Evolutionary conservation across 106 monocot genomes (phyloP).

Genomic region (Agapanthus africanus): DNA sequence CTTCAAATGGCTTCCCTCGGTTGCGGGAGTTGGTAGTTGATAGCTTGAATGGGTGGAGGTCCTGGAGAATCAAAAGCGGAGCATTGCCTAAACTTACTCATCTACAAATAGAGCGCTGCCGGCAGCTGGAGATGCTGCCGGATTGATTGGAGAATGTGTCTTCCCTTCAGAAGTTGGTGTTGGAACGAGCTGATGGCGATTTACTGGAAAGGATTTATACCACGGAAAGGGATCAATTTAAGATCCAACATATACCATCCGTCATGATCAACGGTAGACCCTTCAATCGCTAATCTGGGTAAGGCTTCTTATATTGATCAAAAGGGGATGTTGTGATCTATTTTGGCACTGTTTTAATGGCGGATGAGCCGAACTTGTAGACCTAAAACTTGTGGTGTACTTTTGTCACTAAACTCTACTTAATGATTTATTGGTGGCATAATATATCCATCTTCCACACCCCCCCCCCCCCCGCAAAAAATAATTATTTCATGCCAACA

Average conservation of each 20-base stretch:
- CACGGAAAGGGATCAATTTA: neutral
- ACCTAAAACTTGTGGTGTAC: no score
- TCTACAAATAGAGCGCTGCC: neutral
- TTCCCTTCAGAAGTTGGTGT: conserved; percentile 8
- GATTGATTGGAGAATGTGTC: neutral
- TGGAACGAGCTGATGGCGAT: neutral
- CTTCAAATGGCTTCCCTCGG: neutral
- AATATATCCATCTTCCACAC: no score
- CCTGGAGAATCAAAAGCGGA: conserved; percentile 14
- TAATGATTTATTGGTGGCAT: no score
- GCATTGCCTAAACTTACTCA: neutral
- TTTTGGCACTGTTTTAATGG: no score
- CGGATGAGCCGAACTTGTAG: no score
- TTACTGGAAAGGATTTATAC: neutral
- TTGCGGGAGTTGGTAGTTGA: neutral
- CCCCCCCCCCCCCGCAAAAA: no score
- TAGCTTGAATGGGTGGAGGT: neutral
- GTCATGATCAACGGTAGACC: neutral
- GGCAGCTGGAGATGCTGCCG: neutral
- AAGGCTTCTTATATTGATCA: no score
- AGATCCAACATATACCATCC: neutral
- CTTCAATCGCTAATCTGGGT: no score
- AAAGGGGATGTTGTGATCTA: no score
- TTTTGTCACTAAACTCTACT: no score
- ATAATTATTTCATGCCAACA: no score